Evolutionary conservation across 139 green algal species (phyloP).

Genomic region (Asterochloris erici): DNA sequence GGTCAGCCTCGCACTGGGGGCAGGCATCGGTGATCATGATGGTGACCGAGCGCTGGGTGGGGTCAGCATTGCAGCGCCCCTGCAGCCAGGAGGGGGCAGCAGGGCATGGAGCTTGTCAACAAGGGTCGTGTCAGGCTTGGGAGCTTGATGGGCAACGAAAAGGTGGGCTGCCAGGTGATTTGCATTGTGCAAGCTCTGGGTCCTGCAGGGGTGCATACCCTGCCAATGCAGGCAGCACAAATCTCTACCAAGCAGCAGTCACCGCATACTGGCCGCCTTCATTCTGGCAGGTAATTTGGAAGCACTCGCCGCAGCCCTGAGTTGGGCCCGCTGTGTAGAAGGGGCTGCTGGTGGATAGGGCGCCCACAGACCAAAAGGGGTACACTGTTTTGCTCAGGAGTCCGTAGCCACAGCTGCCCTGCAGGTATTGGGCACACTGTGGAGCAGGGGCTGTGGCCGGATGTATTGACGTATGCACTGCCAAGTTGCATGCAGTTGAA

Average conservation of each 20-base stretch:
- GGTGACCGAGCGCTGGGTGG: conserved; percentile 14
- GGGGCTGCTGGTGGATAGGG: conserved; percentile 7
- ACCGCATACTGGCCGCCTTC: conserved; percentile 18
- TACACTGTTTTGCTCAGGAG: conserved; percentile 21
- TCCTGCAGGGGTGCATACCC: no score
- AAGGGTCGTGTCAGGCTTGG: background rate
- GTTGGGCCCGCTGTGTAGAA: conserved; percentile 23
- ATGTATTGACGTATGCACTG: background rate
- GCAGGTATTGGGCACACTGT: background rate
- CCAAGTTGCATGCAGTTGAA: background rate
- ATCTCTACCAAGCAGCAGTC: background rate
- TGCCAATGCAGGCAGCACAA: no score
- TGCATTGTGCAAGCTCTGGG: no score
- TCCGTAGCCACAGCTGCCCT: conserved; percentile 32
- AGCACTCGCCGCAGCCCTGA: conserved; percentile 28
- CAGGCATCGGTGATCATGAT: conserved; percentile 46
- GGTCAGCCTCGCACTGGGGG: conserved; percentile 42
- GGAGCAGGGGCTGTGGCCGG: background rate
- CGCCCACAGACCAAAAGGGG: conserved; percentile 31
- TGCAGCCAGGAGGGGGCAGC: background rate
- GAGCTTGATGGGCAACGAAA: background rate
- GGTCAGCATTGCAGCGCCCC: conserved; percentile 21
- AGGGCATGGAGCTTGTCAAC: no score
- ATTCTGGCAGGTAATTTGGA: conserved; percentile 29
- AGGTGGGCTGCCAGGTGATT: no score